Evolutionary conservation across 768 basidiomycete species (phyloP).

Genomic region (Termitomyces sp.): DNA sequence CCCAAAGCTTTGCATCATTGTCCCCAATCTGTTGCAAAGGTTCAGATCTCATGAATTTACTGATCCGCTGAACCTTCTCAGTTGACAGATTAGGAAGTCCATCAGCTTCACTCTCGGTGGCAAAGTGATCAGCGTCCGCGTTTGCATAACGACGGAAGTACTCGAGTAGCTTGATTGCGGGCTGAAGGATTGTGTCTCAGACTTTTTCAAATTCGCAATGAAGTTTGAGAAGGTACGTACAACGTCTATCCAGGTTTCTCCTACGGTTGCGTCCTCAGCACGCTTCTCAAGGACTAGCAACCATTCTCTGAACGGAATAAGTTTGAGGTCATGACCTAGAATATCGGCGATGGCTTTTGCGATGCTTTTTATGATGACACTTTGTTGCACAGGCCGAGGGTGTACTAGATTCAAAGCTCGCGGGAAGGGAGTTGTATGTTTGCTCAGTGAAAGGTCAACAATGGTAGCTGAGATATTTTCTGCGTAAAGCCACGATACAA

Average conservation of each 20-base stretch:
- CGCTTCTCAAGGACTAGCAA: slow-evolving; percentile 10
- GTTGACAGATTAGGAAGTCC: slow-evolving; percentile 6
- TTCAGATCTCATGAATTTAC: background rate
- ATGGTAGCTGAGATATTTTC: slow-evolving; percentile 21
- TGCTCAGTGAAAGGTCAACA: slow-evolving; percentile 22
- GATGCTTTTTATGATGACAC: slow-evolving; percentile 3
- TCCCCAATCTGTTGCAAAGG: background rate
- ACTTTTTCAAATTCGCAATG: background rate
- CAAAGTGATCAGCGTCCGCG: slow-evolving; percentile 1
- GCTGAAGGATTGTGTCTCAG: slow-evolving; percentile 14
- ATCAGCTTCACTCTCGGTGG: background rate
- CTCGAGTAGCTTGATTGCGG: slow-evolving; percentile 28
- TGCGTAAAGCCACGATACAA: slow-evolving; percentile 24
- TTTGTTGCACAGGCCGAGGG: slow-evolving; percentile 25
- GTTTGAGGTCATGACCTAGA: background rate
- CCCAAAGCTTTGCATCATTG: slow-evolving; percentile 7
- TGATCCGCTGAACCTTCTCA: background rate
- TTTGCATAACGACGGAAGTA: slow-evolving; percentile 23
- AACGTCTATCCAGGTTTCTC: background rate
- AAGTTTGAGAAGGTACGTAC: slow-evolving; percentile 1
- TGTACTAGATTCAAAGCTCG: slow-evolving; percentile 26
- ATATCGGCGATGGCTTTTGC: background rate
- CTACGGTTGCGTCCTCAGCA: background rate
- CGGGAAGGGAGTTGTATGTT: slow-evolving; percentile 13
- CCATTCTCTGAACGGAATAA: slow-evolving; percentile 15